Evolutionary conservation across 2,329 filamentous ascomycete species (phyloP).

Genomic region (Clarireedia monteithiana): DNA sequence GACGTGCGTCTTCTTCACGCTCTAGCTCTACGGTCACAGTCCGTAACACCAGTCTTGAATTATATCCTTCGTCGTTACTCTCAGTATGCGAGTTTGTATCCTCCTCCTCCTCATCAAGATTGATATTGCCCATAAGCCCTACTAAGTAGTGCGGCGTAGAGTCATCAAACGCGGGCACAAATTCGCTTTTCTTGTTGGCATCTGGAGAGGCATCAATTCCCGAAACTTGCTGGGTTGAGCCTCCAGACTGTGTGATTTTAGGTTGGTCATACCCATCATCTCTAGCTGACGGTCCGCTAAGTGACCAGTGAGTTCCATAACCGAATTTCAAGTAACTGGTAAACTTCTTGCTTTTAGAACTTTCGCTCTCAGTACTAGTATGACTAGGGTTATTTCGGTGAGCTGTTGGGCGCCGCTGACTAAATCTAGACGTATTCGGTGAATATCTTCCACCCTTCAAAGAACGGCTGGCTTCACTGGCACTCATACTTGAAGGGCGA

Average conservation of each 20-base stretch:
- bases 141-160: slow-evolving; percentile 52
- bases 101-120: slow-evolving; percentile 33
- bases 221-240: neutral
- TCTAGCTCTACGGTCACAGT: slow-evolving; percentile 61
- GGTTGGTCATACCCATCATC: neutral
- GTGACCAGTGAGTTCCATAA: slow-evolving; percentile 59
- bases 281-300: slow-evolving; percentile 30
- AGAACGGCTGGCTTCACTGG: neutral
- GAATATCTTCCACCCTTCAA: neutral
- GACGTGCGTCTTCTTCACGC: slow-evolving; percentile 31
- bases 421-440: neutral
- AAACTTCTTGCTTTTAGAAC: slow-evolving; percentile 34
- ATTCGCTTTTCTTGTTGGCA: neutral
- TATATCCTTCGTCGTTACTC: slow-evolving; percentile 23
- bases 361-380: slow-evolving; percentile 17
- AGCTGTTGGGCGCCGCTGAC: slow-evolving; percentile 9
- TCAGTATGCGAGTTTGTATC: neutral
- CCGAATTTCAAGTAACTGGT: slow-evolving; percentile 59
- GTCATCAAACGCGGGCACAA: slow-evolving; percentile 11
- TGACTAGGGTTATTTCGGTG: slow-evolving; percentile 13
- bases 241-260: neutral
- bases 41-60: slow-evolving; percentile 52
- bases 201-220: neutral
- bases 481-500: neutral
- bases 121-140: slow-evolving; percentile 58